Evolutionary conservation across 208 protist species (phyloP).

Genomic region (Trypanosoma conorhini): DNA sequence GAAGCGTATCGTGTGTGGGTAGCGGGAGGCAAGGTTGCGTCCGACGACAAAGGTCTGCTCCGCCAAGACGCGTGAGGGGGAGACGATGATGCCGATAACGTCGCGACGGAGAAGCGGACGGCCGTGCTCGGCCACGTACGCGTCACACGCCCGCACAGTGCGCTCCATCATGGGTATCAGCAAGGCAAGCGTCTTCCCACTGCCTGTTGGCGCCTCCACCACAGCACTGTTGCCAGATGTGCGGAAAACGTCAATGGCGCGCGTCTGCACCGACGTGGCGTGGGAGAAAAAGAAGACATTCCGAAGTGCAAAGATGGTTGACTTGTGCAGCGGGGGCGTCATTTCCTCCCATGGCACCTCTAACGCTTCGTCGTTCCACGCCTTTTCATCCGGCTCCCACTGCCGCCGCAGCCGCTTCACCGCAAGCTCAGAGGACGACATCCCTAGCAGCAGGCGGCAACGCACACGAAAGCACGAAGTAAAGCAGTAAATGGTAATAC

Average conservation of each 20-base stretch:
- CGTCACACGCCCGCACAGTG: constrained; percentile 56
- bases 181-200: constrained; percentile 97
- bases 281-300: constrained; percentile 93
- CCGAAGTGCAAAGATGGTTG: constrained; percentile 75
- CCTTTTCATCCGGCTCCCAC: constrained; percentile 83
- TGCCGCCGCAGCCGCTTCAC: constrained; percentile 76
- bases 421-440: constrained; percentile 38
- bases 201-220: constrained; percentile 97
- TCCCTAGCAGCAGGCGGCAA: constrained; percentile 3
- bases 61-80: constrained; percentile 80
- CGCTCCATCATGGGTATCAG: constrained; percentile 91
- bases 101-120: constrained; percentile 63
- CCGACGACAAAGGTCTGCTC: constrained; percentile 89
- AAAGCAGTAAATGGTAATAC: not conserved
- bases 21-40: constrained; percentile 62
- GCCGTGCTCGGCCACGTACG: constrained; percentile 38
- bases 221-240: constrained; percentile 58
- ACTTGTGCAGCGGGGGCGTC: constrained; percentile 59
- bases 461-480: constrained; percentile 19
- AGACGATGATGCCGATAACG: constrained; percentile 77
- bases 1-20: constrained; percentile 75
- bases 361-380: constrained; percentile 78
- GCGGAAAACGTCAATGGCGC: constrained; percentile 55
- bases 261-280: constrained; percentile 89
- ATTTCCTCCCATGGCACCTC: constrained; percentile 86